These are phyloP conservation scores for Spergularia marina DNA, from an alignment of 148 eudicot genomes.

Conservation along the genomic window DNA sequence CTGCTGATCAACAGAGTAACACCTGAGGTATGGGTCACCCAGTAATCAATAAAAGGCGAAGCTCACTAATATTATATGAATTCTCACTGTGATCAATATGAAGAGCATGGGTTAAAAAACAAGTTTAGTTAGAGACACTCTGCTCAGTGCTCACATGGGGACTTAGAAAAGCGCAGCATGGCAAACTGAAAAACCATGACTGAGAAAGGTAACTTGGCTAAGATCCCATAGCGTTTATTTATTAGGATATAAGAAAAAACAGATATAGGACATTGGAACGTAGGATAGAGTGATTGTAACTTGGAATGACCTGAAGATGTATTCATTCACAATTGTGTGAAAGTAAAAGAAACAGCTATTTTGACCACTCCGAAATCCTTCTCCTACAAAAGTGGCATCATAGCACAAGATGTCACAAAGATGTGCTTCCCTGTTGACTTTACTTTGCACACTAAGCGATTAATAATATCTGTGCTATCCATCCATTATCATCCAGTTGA, in stretches of 20 bases:
- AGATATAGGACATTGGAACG: not conserved
- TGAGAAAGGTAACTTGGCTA: not conserved
- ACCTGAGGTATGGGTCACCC: not conserved
- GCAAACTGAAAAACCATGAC: not conserved
- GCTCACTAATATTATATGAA: not conserved
- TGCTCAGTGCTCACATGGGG: not conserved
- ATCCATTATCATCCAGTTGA: no score
- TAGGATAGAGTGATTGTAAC: not conserved
- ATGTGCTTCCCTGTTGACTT: no score
- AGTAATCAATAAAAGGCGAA: not conserved
- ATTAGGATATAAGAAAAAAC: not conserved
- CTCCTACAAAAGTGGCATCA: not conserved
- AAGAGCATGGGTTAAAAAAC: not conserved
- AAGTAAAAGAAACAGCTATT: not conserved
- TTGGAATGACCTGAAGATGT: not conserved
- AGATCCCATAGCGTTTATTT: not conserved
- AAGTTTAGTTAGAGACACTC: not conserved
- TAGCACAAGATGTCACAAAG: no score
- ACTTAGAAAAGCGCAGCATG: not conserved
- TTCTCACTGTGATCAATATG: not conserved
- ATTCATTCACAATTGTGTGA: not conserved
- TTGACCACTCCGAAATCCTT: not conserved
- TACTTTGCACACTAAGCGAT: no score
- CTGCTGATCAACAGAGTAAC: not conserved
- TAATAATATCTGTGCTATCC: no score